A percentile compares a stretch with the other conserved stretches of the same genome.
Conservation (phyloP, 495 filamentous ascomycete species). For the Chaetomium tenue region DNA sequence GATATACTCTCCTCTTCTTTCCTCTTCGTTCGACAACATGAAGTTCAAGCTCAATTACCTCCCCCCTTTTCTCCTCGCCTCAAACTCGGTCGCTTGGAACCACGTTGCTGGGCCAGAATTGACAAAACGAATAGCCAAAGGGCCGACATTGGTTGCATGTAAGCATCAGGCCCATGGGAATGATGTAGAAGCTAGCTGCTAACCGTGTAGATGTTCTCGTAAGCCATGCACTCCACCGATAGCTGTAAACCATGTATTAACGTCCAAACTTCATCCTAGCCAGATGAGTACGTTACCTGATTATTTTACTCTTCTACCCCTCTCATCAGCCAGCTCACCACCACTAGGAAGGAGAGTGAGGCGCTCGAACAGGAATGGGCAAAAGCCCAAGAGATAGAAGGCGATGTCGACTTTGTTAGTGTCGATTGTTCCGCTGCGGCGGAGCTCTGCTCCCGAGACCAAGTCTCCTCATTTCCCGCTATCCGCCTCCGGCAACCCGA, state of each 20-base stretch:
- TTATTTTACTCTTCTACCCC: no score
- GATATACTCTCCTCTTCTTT: no score
- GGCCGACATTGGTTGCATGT: constrained; percentile 48
- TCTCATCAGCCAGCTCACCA: background rate
- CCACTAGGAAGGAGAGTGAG: constrained; percentile 36
- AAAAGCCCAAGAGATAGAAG: constrained; percentile 29
- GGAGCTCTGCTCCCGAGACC: constrained; percentile 41
- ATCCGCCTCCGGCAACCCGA: constrained; percentile 45
- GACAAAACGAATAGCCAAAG: constrained; percentile 29
- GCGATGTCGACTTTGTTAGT: constrained; percentile 33
- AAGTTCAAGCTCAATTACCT: constrained; percentile 6
- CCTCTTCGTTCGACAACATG: background rate
- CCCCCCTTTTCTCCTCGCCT: constrained; percentile 15
- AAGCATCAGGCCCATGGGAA: constrained; percentile 20
- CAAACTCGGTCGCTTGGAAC: constrained; percentile 36
- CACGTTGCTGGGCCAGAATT: constrained; percentile 36
- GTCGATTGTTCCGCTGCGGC: constrained; percentile 44
- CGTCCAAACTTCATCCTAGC: background rate
- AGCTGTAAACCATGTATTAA: background rate
- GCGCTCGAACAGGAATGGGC: constrained; percentile 44
- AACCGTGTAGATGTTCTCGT: background rate
- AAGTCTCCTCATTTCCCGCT: constrained; percentile 48
- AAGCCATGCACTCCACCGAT: background rate
- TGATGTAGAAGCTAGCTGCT: background rate
- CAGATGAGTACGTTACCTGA: background rate